phyloP scores from a whole-genome alignment of 352 stramenopile species.

The Globisporangium paddicum region DNA sequence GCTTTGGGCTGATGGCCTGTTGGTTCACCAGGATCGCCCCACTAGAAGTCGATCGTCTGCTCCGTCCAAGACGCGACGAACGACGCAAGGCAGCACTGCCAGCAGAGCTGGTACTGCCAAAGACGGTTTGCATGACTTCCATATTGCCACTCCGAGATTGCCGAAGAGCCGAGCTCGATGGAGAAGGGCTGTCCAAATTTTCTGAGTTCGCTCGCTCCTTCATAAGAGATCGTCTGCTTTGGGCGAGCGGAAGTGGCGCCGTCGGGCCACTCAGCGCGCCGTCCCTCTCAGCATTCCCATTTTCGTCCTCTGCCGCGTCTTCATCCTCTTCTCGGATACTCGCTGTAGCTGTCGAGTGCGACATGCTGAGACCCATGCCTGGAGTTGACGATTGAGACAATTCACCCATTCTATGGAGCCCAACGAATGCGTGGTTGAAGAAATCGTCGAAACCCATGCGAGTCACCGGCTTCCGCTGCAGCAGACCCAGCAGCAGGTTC shows the following conservation, averaged over 20 bases:
- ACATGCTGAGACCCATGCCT: conserved; percentile 15
- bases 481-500: conserved; percentile 61
- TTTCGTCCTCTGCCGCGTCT: conserved; percentile 30
- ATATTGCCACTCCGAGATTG: conserved; percentile 55
- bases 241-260: background rate
- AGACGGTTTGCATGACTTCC: conserved; percentile 63
- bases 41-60: conserved; percentile 51
- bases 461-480: conserved; percentile 84
- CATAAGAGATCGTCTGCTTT: background rate
- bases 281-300: background rate
- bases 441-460: conserved; percentile 91
- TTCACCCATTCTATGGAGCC: conserved; percentile 13
- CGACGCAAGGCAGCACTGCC: conserved; percentile 40
- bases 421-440: conserved; percentile 73
- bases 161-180: conserved; percentile 29
- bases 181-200: conserved; percentile 18
- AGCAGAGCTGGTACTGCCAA: conserved; percentile 45
- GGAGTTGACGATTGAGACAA: conserved; percentile 8
- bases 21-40: conserved; percentile 26
- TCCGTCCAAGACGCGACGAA: conserved; percentile 45
- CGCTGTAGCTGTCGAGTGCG: conserved; percentile 18
- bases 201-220: conserved; percentile 33
- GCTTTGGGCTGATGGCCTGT: conserved; percentile 39
- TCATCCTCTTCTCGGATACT: conserved; percentile 67
- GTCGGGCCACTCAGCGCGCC: background rate